Conservation (phyloP, 495 filamentous ascomycete species). For the Aspergillus haitiensis region DNA sequence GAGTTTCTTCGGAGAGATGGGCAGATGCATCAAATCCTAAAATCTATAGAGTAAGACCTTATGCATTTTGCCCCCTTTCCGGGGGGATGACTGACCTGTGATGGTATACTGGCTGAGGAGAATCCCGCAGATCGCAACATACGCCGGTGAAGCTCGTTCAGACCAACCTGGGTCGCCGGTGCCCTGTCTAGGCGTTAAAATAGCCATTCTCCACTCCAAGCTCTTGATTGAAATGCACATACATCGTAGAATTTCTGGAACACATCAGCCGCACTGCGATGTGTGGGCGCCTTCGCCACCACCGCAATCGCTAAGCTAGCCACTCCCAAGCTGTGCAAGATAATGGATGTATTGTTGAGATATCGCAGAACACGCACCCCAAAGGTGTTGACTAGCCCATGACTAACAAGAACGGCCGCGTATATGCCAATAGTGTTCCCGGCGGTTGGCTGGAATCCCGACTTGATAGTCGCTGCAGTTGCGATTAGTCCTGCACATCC, state of each 20-base stretch:
- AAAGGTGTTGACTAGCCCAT: conserved; percentile 7
- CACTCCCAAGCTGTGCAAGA: neutral
- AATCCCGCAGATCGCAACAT: conserved; percentile 4
- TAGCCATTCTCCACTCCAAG: neutral
- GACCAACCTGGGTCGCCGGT: conserved; percentile 6
- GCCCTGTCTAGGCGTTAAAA: neutral
- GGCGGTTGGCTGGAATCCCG: neutral
- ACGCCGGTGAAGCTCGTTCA: neutral
- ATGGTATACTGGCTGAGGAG: conserved; percentile 12
- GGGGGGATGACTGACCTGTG: neutral
- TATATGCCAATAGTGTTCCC: conserved; percentile 1
- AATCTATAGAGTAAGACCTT: neutral
- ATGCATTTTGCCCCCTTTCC: too few relatives aligned
- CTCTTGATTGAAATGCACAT: neutral
- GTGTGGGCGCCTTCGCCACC: conserved; percentile 6
- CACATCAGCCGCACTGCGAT: conserved; percentile 5
- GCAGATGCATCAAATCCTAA: conserved; percentile 5
- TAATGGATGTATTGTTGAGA: conserved; percentile 3
- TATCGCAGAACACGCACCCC: conserved; percentile 5
- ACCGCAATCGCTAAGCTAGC: conserved; percentile 2
- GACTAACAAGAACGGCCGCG: conserved; percentile 2
- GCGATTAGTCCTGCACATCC: conserved; percentile 5
- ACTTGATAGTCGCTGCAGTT: conserved; percentile 1
- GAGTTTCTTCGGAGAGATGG: conserved; percentile 8
- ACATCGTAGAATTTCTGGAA: conserved; percentile 10